A percentile compares a stretch with the other conserved stretches of the same genome.
Evolutionary conservation across 2,329 filamentous ascomycete genomes (phyloP).

Genomic region (Tolypocladium sp.): DNA sequence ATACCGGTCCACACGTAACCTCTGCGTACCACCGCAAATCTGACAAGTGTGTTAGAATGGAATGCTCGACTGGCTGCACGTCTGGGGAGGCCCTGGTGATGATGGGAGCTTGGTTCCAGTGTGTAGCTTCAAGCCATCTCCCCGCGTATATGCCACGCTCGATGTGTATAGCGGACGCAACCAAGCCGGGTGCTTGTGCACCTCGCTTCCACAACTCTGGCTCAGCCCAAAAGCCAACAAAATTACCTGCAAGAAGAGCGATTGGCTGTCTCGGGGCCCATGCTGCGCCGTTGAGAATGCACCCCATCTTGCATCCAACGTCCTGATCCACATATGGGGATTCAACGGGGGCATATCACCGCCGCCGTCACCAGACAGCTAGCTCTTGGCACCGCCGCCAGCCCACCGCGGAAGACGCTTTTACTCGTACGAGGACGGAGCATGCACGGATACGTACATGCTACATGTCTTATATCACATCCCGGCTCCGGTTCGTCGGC

Average conservation of each 20-base stretch:
- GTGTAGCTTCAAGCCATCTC: not conserved
- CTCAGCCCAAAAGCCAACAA: not conserved
- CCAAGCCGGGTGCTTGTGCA: not conserved
- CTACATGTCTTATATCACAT: not conserved
- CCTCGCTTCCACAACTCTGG: not conserved
- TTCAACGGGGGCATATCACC: not conserved
- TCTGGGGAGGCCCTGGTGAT: not conserved
- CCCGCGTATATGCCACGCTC: not conserved
- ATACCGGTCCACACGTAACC: not conserved
- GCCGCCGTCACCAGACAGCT: not conserved
- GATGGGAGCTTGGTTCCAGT: not conserved
- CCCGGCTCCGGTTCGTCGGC: not conserved
- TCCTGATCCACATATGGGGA: not conserved
- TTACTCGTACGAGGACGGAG: not conserved
- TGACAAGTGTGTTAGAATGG: not conserved
- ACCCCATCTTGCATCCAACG: not conserved
- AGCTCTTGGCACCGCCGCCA: not conserved
- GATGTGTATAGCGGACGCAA: not conserved
- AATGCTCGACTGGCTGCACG: not conserved
- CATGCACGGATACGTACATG: not conserved
- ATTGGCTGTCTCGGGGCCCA: not conserved
- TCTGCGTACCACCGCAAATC: not conserved
- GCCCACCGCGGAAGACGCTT: not conserved
- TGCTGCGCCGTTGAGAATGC: not conserved
- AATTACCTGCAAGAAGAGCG: not conserved